Conservation (phyloP, 2,329 filamentous ascomycete species). For the Xylaria sp. region DNA sequence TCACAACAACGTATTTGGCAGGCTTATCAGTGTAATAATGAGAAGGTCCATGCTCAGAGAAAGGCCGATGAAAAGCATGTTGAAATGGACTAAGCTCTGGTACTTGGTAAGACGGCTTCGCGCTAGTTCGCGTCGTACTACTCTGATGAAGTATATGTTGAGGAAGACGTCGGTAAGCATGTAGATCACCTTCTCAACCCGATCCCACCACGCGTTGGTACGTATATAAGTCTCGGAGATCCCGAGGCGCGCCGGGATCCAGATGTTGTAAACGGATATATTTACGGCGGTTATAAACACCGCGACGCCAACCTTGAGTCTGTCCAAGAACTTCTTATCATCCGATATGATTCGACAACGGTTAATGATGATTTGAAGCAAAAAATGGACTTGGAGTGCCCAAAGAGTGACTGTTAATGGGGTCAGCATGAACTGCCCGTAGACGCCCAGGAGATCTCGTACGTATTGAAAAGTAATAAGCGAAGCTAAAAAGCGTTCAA, state of each 20-base stretch:
- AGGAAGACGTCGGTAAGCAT: conserved; percentile 58
- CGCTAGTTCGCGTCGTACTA: conserved; percentile 57
- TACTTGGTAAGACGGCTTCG: conserved; percentile 61
- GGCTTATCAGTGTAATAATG: conserved; percentile 56
- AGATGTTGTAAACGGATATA: conserved; percentile 63
- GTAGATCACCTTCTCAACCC: conserved; percentile 62
- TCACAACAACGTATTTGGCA: conserved; percentile 56
- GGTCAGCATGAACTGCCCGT: not conserved
- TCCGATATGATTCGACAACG: conserved; percentile 59
- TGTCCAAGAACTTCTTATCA: conserved; percentile 49
- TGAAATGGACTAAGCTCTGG: conserved; percentile 56
- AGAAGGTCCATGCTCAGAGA: conserved; percentile 57
- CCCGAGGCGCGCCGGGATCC: conserved; percentile 62
- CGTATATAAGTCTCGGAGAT: conserved; percentile 53
- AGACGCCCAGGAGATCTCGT: not conserved
- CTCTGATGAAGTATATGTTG: conserved; percentile 61
- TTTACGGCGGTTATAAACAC: conserved; percentile 60
- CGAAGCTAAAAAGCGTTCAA: not conserved
- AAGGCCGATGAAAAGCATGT: conserved; percentile 56
- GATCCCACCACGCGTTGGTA: conserved; percentile 63
- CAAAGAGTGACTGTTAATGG: conserved; percentile 48
- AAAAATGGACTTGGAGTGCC: conserved; percentile 58
- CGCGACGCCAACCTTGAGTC: conserved; percentile 58
- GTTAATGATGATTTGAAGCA: conserved; percentile 66
- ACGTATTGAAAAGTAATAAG: conserved; percentile 16